Evolutionary conservation across 2,329 filamentous ascomycete species (phyloP), one percentile per base, ranked within the genome.

Genomic region (Colletotrichum higginsianum): DNA sequence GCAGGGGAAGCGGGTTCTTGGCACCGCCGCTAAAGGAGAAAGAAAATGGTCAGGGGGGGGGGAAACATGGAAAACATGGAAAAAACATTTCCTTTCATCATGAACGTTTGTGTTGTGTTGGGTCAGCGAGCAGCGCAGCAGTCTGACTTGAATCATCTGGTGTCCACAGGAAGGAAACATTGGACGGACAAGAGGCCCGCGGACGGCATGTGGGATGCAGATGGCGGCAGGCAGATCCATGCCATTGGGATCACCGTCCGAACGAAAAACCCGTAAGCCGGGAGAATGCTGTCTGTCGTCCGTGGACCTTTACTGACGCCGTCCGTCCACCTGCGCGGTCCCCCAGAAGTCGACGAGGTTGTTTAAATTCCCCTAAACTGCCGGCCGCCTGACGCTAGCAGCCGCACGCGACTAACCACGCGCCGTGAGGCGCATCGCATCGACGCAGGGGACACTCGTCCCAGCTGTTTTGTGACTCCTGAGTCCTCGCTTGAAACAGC

Each of bases 1-100:
- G 65, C 65, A 71, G 68, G 65, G 68, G 68, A 71, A 58, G 40
- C 63, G 65, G 65, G 26, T 49, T 53, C 68, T 71, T 71, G 68
- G 68, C 58, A 64, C 65, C 52, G 23, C 68, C 52, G 9, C 23
- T 38, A 68, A 57, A 23, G 15, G 42, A 47, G 53, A 69, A 66
- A 55, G 23, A 46, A 23, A 68, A 69, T 35, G 30, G 8, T 35
- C 30, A 9, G 30, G 30, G 30, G 30, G 30, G 30, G 5, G 30
- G 30, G 0, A 11, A 35, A 35, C 30, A 35, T 35, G 30, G 30
- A 16, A 50, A 13, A 50, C 65, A 71, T 63, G 52, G 52, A 23
- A 35, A 26, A 62, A 71, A 53, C 64, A 58, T 42, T 35, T 9
- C n/a, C 44, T 4, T n/a, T 35, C n/a, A 23, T 38, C 7, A 38